Percentiles rank a stretch among this genome's conserved stretches.
Conservation (phyloP, 768 basidiomycete genomes). For the Agaricus subrufescens region DNA sequence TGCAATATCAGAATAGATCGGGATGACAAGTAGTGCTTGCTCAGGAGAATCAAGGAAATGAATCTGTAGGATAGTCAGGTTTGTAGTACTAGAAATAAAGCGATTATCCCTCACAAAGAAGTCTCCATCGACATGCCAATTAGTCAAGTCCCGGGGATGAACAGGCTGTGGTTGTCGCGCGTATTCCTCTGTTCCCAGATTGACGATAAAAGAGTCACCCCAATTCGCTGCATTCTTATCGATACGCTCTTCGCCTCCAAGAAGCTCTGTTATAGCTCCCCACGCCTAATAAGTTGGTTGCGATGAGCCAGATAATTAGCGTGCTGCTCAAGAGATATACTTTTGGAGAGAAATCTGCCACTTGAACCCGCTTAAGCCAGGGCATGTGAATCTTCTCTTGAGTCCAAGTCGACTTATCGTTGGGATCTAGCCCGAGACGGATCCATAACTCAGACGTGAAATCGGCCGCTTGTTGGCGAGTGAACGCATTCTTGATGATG, state of each 20-base stretch:
- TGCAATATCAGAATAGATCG: constrained; percentile 53
- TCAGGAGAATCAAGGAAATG: constrained; percentile 65
- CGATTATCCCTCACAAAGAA: constrained; percentile 37
- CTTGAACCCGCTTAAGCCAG: constrained; percentile 37
- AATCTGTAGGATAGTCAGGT: constrained; percentile 23
- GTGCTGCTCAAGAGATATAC: constrained; percentile 17
- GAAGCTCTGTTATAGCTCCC: constrained; percentile 55
- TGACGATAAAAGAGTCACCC: constrained; percentile 62
- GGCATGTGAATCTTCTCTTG: constrained; percentile 54
- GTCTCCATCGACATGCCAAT: constrained; percentile 64
- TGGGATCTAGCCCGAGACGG: constrained; percentile 46
- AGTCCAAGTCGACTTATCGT: constrained; percentile 53
- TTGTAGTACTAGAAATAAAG: background rate
- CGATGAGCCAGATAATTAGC: constrained; percentile 24
- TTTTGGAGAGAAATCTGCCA: constrained; percentile 50
- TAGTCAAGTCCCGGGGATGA: constrained; percentile 42
- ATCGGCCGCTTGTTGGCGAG: constrained; percentile 42
- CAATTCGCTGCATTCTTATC: constrained; percentile 42
- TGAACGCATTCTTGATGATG: constrained; percentile 48
- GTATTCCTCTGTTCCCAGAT: constrained; percentile 46
- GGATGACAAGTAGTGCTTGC: constrained; percentile 59
- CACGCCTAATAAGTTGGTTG: constrained; percentile 36
- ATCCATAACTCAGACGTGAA: constrained; percentile 50
- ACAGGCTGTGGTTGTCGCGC: constrained; percentile 24
- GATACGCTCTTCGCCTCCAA: constrained; percentile 57